Conservation (phyloP, 768 basidiomycete species). For the Tephrocybe sp. region DNA sequence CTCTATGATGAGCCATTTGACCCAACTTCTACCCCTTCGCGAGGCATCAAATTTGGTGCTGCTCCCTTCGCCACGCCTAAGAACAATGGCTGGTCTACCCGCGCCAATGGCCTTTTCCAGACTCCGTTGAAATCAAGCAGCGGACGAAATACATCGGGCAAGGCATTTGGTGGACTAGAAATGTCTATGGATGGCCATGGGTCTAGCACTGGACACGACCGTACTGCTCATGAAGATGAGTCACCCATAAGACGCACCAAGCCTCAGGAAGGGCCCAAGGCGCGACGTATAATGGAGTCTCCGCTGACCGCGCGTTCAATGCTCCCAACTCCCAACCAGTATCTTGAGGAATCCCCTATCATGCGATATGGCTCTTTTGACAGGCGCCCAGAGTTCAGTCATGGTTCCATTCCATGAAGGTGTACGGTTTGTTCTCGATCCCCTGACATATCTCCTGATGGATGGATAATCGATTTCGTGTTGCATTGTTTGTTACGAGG, state of each 20-base stretch:
- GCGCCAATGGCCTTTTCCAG: slow-evolving; percentile 45
- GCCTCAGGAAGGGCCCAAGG: slow-evolving; percentile 28
- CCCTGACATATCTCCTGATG: too few species aligned
- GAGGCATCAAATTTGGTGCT: slow-evolving; percentile 65
- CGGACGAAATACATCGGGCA: slow-evolving; percentile 27
- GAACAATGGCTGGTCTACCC: slow-evolving; percentile 43
- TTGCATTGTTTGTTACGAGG: not conserved
- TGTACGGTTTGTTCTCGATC: not conserved
- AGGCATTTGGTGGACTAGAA: slow-evolving; percentile 26
- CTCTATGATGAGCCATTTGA: slow-evolving; percentile 65
- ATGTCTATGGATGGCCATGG: slow-evolving; percentile 30
- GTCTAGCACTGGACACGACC: slow-evolving; percentile 21
- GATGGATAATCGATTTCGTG: not conserved
- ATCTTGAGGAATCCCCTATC: slow-evolving; percentile 34
- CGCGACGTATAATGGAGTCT: slow-evolving; percentile 33
- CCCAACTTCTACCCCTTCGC: slow-evolving; percentile 78
- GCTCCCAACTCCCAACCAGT: slow-evolving; percentile 10
- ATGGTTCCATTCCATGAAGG: slow-evolving; percentile 7
- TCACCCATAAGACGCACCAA: slow-evolving; percentile 51
- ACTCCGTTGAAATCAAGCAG: slow-evolving; percentile 45
- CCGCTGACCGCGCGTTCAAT: slow-evolving; percentile 26
- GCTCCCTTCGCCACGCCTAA: slow-evolving; percentile 65
- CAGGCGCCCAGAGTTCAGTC: slow-evolving; percentile 3
- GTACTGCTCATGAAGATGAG: slow-evolving; percentile 38
- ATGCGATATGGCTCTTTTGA: slow-evolving; percentile 24